Base-by-base conservation (phyloP, 257 asterid genomes). In the Craterostigma plantagineum region DNA sequence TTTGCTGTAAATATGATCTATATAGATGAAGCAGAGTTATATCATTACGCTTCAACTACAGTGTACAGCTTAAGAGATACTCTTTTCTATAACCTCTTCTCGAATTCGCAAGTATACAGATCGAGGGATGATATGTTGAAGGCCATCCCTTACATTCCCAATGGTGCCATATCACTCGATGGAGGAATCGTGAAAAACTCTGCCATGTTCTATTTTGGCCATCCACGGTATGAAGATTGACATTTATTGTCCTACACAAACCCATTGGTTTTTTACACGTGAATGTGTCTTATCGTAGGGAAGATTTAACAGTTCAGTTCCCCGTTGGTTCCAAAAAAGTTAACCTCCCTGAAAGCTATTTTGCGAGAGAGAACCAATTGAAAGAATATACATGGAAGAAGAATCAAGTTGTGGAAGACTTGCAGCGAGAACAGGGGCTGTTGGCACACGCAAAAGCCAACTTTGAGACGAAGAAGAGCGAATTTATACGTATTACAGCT, bases 1-100 rank as follows among this genome's bases (percentile, higher is more conserved):
- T 86, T 81, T 65, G 97, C 97, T 16, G 94, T 86, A 8, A 86
- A 86, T 65, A 71, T 86, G 94, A 37, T 86, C 70, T 51, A 46
- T 14, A 60, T 86, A 35, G 97, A 86, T 48, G 45, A 39, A 14
- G 15, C 40, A 15, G 33, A 69, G 67, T 55, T 78, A 16, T 63
- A 56, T 45, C 43, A 59, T 53, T 47, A 45, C 45, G 2, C 30
- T 2, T 59, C 78, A 12, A 55, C 39, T 38, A 51, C 37, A 50
- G 81, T 83, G 33, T 42, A 52, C 63, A 78, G 70, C 43, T 81
- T 86, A 10, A 73, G 94, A 61, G 97, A 81, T 64, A 86, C 97
- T 35, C 76, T 86, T 40, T 81, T 86, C 60, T 86, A 73, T 54
- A 51, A 65, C 63, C 92, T 78, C 52, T 77, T 86, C 64, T 67